Base-by-base conservation (phyloP, 306 rosid genomes). In the Cicer chorassanicum region DNA sequence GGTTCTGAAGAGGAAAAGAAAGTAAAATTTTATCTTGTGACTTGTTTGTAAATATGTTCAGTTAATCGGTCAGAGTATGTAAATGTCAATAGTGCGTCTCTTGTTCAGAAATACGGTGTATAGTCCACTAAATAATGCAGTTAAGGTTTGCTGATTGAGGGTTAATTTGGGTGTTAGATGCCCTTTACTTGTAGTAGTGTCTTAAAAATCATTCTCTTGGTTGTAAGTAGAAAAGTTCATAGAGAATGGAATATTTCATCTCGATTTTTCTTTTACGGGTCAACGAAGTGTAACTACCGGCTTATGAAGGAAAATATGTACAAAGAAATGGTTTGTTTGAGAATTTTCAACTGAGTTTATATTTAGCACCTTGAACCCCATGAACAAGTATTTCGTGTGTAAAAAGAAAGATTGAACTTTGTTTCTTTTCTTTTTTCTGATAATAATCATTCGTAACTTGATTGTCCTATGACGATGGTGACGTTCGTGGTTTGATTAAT, bases 21-120 rank as follows among this genome's bases (percentile, higher is more conserved):
- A 54, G 73, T 67, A 39, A 43, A 56, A 36, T 24, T 14, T 73
- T 46, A 59, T 82, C 79, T 76, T 82, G 73, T 69, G 76, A 34
- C 60, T 72, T 39, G 76, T 18, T 80, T 86, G 92, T 91, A 87
- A 70, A 85, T 89, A 87, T 73, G 74, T 43, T 66, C 70, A 51
- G 73, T 66, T 74, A 74, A 59, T 68, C 46, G 9, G 49, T 6
- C 53, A 57, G 87, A 72, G 76, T 75, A 54, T 82, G 89, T 86
- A 84, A 78, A 88, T 85, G 86, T 79, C 75, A 43, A 62, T 61
- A 80, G 67, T 42, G 69, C 45, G 72, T 75, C 72, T 75, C 72
- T 44, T 70, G 84, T 36, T 8, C 62, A 63, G 70, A 45, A 36
- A 53, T 29, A 75, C 19, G 3, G 45, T 69, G 10, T 40, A 40